Evolutionary conservation across 1,284 basidiomycete genomes (phyloP).

Genomic region (Cerioporus squamosus): DNA sequence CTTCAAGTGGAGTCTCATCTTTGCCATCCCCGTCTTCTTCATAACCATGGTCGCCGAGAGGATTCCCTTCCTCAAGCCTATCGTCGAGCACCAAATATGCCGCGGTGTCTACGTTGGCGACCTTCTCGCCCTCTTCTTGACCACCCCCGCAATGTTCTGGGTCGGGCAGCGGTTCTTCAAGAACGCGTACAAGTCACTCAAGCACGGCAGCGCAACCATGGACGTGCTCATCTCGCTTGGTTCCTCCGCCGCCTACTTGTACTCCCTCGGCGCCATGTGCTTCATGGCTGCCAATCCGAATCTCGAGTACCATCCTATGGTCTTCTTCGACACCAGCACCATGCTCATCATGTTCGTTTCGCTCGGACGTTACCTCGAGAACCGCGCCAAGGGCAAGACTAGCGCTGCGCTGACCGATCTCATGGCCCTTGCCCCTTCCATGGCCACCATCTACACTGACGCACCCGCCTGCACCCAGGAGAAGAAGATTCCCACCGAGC

Average conservation of each 20-base stretch:
- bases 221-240: conserved; percentile 97
- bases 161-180: conserved; percentile 88
- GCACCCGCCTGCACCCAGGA: conserved; percentile 79
- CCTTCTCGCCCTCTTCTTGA: conserved; percentile 80
- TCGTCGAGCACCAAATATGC: conserved; percentile 56
- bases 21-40: conserved; percentile 94
- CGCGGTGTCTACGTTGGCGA: conserved; percentile 85
- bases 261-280: conserved; percentile 81
- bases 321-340: conserved; percentile 98
- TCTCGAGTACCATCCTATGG: conserved; percentile 77
- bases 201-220: conserved; percentile 92
- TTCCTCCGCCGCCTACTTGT: conserved; percentile 92
- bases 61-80: conserved; percentile 58
- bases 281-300: conserved; percentile 67
- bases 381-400: conserved; percentile 96
- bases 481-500: conserved; percentile 92
- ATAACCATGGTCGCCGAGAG: conserved; percentile 88
- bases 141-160: conserved; percentile 94
- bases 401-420: conserved; percentile 96
- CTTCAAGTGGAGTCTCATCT: conserved; percentile 76
- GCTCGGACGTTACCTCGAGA: conserved; percentile 94
- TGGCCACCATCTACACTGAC: conserved; percentile 94
- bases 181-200: conserved; percentile 89
- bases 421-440: conserved; percentile 92
- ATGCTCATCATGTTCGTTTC: conserved; percentile 99